Evolutionary conservation across 2,329 filamentous ascomycete genomes (phyloP).

Genomic region (Ophiostoma himal-ulmi): DNA sequence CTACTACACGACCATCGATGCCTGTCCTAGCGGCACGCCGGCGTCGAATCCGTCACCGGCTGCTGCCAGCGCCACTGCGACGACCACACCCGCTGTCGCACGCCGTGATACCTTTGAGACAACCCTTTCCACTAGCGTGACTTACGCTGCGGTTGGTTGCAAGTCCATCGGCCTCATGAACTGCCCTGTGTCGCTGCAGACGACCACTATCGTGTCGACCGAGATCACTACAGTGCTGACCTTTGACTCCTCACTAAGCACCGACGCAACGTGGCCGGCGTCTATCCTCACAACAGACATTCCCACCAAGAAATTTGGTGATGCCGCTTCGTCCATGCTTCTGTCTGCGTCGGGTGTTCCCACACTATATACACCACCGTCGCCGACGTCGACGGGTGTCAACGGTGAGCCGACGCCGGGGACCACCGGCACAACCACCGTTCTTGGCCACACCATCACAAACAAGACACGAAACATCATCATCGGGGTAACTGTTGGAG

Average conservation of each 20-base stretch:
- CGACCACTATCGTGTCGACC: conserved; percentile 34
- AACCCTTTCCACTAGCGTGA: conserved; percentile 38
- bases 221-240: conserved; percentile 37
- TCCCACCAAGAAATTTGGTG: conserved; percentile 32
- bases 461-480: conserved; percentile 16
- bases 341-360: conserved; percentile 41
- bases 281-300: conserved; percentile 33
- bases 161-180: conserved; percentile 38
- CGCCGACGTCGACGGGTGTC: not conserved
- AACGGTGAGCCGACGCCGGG: not conserved
- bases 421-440: not conserved
- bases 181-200: conserved; percentile 48
- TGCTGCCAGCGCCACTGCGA: not conserved
- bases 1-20: not conserved
- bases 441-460: conserved; percentile 19
- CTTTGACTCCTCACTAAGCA: not conserved
- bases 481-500: conserved; percentile 21
- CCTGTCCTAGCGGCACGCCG: not conserved
- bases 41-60: not conserved
- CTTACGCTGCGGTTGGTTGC: conserved; percentile 43
- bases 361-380: conserved; percentile 32
- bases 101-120: conserved; percentile 26
- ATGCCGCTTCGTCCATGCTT: not conserved
- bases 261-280: conserved; percentile 36
- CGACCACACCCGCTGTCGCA: not conserved